Conservation (phyloP, 176 grass and related monocot genomes). For the Carex myosuroides region DNA sequence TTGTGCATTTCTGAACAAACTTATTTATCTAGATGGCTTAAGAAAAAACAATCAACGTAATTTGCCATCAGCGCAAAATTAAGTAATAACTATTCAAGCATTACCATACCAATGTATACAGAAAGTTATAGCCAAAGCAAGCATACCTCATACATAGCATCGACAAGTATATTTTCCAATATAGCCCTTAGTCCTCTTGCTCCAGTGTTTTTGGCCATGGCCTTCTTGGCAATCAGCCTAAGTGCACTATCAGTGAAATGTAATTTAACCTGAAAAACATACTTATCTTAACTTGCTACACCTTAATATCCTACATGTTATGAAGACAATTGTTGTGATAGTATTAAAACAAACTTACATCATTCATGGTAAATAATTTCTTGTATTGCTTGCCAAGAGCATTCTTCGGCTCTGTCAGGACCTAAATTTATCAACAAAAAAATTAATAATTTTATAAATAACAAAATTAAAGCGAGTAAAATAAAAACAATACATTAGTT, state of each 20-base stretch:
- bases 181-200: conserved; percentile 86
- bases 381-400: conserved; percentile 93
- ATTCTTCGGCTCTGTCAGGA: conserved; percentile 83
- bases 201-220: conserved; percentile 87
- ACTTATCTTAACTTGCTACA: neutral
- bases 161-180: conserved; percentile 95
- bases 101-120: neutral
- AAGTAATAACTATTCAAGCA: neutral
- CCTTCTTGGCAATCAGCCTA: conserved; percentile 80
- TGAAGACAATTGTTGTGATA: neutral
- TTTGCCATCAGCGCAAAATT: no score
- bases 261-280: conserved; percentile 83
- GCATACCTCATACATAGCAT: conserved; percentile 97
- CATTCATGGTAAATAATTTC: conserved; percentile 96
- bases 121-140: neutral
- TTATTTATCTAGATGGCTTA: neutral
- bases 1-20: neutral
- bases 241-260: conserved; percentile 81
- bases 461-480: conserved; percentile 6
- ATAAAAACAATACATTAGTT: neutral
- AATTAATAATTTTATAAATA: neutral
- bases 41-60: no score
- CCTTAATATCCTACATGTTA: neutral
- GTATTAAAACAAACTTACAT: conserved; percentile 50
- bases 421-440: conserved; percentile 32